Base-by-base conservation (phyloP, 1,284 basidiomycete genomes). In the Inonotus obliquus region DNA sequence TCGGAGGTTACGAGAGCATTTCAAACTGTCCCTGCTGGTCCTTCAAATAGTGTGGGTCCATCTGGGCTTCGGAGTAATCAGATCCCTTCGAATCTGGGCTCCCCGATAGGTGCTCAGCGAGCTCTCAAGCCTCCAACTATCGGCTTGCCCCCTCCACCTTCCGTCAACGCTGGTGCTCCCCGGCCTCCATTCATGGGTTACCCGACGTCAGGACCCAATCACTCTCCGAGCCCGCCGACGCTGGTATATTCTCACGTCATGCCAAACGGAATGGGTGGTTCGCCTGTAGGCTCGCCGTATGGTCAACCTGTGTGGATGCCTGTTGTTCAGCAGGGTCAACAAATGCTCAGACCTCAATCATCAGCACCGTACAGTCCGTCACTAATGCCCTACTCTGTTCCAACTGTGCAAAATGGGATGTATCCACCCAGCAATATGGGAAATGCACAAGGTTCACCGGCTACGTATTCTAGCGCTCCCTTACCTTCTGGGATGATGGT, bases 1-100 rank as follows among this genome's bases (percentile, higher is more conserved):
- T 84, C 85, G 63, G 90, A 92, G 62, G 90, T 91, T 25, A 89
- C 87, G 14, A 83, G 87, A 63, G 88, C 89, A 25, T 92, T 92
- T 75, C 90, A 92, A 69, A 86, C 87, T 72, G 91, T 92, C 35
- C 86, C 88, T 3, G 71, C 77, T 1, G 72, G 86, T 1, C 77
- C 85, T 13, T 73, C 78, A 7, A 74, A 70, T 54, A 58, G 68
- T 57, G 51, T 59, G 25, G 23, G 23, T 35, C 47, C 54, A 27
- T 11, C 54, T 10, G 21, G 54, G 19, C 21, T 63, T 9, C 62
- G 59, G 35, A 35, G 47, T 17, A 60, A 38, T 32, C 61, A 54
- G 19, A 27, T 63, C 14, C 47, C 53, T 23, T 54, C 62, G n/a
- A 49, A 21, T 52, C 17, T 63, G n/a, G 44, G 54, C n/a, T 63